Percentiles rank a stretch among this genome's conserved stretches.
Evolutionary conservation across 164 flowering plant species (phyloP).

Genomic region (Pachysandra terminalis): DNA sequence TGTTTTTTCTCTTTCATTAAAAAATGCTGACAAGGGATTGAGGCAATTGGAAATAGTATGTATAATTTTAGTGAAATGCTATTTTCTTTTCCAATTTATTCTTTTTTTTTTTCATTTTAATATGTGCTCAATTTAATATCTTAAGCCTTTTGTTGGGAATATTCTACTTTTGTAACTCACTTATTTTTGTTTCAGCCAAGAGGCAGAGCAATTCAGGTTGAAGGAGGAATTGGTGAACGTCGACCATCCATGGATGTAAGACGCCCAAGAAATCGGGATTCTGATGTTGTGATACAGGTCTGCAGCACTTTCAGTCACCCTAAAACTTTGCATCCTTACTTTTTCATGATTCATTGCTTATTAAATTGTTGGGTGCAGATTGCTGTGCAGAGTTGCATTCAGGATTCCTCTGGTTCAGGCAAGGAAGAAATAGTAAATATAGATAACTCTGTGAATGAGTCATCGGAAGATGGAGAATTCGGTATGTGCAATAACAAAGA

Average conservation of each 20-base stretch:
- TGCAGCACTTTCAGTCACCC: neutral
- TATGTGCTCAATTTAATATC: neutral
- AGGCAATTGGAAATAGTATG: slow-evolving; percentile 26
- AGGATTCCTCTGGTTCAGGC: slow-evolving; percentile 23
- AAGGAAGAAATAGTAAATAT: slow-evolving; percentile 19
- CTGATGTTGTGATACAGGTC: slow-evolving; percentile 74
- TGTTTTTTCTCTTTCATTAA: slow-evolving; percentile 14
- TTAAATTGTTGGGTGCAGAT: slow-evolving; percentile 34
- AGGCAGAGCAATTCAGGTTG: slow-evolving; percentile 63
- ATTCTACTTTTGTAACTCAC: neutral
- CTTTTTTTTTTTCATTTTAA: neutral
- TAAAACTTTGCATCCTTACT: neutral
- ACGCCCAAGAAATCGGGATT: slow-evolving; percentile 39
- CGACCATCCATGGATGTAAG: slow-evolving; percentile 45
- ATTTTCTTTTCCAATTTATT: neutral
- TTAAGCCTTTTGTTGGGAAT: neutral
- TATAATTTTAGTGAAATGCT: neutral
- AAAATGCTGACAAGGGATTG: slow-evolving; percentile 15
- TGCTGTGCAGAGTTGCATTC: slow-evolving; percentile 31
- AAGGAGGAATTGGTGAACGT: slow-evolving; percentile 46
- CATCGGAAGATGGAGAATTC: slow-evolving; percentile 19
- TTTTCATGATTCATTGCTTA: slow-evolving; percentile 3
- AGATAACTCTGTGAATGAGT: slow-evolving; percentile 4
- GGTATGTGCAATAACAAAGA: slow-evolving; percentile 14
- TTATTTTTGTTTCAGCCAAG: slow-evolving; percentile 34